Evolutionary conservation across 345 rosid species (phyloP).

Genomic region (Populus pruinosa): DNA sequence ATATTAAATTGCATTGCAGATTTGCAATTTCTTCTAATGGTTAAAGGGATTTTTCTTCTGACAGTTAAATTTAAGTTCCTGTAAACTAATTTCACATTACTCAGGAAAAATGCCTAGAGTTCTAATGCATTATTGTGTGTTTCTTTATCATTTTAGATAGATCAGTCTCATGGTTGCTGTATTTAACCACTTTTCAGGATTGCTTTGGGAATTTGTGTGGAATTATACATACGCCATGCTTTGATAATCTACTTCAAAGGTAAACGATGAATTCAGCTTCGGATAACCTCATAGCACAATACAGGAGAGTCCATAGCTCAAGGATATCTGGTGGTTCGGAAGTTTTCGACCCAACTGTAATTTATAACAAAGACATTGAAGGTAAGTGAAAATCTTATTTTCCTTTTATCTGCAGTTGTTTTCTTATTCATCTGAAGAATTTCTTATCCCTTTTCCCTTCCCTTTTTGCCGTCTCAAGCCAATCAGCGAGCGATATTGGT

Average conservation of each 20-base stretch:
- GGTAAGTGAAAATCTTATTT: conserved; percentile 19
- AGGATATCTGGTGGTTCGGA: conserved; percentile 17
- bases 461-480: conserved; percentile 23
- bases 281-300: conserved; percentile 12
- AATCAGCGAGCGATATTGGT: conserved; percentile 33
- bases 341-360: conserved; percentile 20
- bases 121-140: background rate
- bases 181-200: background rate
- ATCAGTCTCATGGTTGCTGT: background rate
- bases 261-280: conserved; percentile 28
- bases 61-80: background rate
- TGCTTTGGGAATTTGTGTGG: background rate
- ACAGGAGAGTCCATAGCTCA: conserved; percentile 21
- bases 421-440: background rate
- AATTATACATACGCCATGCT: background rate
- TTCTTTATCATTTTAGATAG: background rate
- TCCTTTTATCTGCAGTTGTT: background rate
- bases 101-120: background rate
- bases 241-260: conserved; percentile 4
- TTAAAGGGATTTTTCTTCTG: background rate
- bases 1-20: background rate
- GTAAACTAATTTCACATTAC: background rate
- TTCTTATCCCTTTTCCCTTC: background rate
- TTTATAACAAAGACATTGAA: conserved; percentile 21
- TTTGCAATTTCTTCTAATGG: background rate